Percentiles rank a stretch among this genome's conserved stretches.
These are phyloP conservation scores for Powellomyces hirtus DNA, from an alignment of 192 early-diverging fungal species.

Conservation along the genomic window DNA sequence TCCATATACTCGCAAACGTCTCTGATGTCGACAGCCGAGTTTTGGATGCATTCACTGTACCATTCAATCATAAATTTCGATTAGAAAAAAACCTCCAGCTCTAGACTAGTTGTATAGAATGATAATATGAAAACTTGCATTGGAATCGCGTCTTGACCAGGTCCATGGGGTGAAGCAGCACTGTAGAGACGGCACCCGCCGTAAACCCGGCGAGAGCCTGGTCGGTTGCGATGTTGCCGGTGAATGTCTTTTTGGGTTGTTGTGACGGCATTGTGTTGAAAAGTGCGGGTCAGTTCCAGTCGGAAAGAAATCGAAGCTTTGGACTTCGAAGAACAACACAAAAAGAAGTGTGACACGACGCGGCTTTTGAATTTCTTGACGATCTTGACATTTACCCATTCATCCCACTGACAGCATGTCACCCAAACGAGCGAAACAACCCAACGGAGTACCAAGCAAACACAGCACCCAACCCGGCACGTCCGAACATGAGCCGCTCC, in stretches of 20 bases:
- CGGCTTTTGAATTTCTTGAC: no score
- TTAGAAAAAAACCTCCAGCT: no score
- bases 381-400: background rate
- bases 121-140: constrained; percentile 54
- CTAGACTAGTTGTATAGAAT: no score
- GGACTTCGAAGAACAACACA: no score
- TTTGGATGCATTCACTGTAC: constrained; percentile 13
- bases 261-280: background rate
- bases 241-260: constrained; percentile 11
- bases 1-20: constrained; percentile 49
- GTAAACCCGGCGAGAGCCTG: constrained; percentile 87
- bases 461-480: background rate
- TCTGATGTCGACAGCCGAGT: constrained; percentile 17
- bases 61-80: no score
- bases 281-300: no score
- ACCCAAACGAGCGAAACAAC: background rate
- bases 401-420: background rate
- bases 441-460: background rate
- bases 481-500: constrained; percentile 17
- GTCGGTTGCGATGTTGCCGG: constrained; percentile 49
- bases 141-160: constrained; percentile 90
- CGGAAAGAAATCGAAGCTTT: no score
- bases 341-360: no score
- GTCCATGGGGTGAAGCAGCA: constrained; percentile 88
- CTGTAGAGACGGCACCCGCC: constrained; percentile 81